Evolutionary conservation across 495 filamentous ascomycete species (phyloP).

Genomic region (Aspergillus funiculosus): DNA sequence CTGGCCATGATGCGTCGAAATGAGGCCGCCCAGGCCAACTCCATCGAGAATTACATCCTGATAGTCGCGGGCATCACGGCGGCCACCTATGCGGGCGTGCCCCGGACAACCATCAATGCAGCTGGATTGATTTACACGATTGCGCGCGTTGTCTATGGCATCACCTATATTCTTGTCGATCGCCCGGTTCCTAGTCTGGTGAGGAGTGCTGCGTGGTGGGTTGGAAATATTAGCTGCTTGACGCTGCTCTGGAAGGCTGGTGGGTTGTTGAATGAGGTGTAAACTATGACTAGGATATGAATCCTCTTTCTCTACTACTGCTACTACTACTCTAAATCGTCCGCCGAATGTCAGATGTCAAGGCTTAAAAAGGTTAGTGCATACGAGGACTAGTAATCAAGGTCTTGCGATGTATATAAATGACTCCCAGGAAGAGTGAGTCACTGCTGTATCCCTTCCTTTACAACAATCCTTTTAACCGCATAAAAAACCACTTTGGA

Average conservation of each 20-base stretch:
- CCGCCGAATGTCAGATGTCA: no score
- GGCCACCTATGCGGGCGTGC: conserved; percentile 23
- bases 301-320: no score
- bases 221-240: conserved; percentile 29
- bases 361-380: no score
- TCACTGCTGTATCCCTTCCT: no score
- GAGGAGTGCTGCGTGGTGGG: conserved; percentile 25
- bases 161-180: conserved; percentile 23
- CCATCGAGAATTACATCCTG: conserved; percentile 37
- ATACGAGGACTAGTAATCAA: no score
- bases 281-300: no score
- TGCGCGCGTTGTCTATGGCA: conserved; percentile 20
- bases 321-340: no score
- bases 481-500: no score
- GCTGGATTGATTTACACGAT: conserved; percentile 24
- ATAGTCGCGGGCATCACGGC: conserved; percentile 21
- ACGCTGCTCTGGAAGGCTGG: conserved; percentile 22
- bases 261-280: not conserved
- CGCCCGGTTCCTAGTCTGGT: conserved; percentile 15
- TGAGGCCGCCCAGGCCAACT: conserved; percentile 45
- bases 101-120: conserved; percentile 18
- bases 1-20: conserved; percentile 42
- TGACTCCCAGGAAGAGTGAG: no score
- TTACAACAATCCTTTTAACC: no score
- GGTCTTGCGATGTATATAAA: no score